phyloP scores from a whole-genome alignment of 495 filamentous ascomycete species.

The Talaromyces ruber region DNA sequence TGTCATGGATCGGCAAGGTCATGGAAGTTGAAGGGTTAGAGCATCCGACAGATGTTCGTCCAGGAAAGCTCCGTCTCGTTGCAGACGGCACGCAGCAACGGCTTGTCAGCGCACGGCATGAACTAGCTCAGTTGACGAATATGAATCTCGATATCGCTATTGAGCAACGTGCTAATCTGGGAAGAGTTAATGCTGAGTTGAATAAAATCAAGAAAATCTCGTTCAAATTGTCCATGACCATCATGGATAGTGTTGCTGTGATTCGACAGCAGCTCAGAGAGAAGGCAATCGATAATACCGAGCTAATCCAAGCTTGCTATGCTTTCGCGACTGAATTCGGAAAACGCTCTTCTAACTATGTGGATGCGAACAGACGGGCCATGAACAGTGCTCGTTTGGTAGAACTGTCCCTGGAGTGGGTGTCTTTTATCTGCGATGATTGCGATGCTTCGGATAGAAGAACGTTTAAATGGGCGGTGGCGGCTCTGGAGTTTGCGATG shows the following conservation, averaged over 20 bases:
- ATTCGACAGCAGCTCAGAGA: conserved; percentile 70
- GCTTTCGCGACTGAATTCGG: conserved; percentile 98
- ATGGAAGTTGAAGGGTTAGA: conserved; percentile 63
- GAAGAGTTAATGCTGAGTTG: conserved; percentile 81
- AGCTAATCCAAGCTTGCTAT: conserved; percentile 97
- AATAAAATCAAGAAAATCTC: conserved; percentile 94
- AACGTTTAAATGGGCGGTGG: conserved; percentile 95
- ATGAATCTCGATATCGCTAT: conserved; percentile 79
- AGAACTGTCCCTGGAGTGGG: conserved; percentile 89
- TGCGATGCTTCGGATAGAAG: conserved; percentile 90
- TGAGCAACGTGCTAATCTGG: conserved; percentile 87
- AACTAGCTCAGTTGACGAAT: conserved; percentile 68
- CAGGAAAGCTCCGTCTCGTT: conserved; percentile 79
- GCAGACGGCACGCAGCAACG: conserved; percentile 79
- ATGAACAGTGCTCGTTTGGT: conserved; percentile 97
- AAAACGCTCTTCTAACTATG: conserved; percentile 82
- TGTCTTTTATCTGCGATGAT: conserved; percentile 95
- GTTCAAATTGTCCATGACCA: conserved; percentile 95
- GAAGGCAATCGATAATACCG: conserved; percentile 77
- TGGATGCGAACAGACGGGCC: conserved; percentile 84
- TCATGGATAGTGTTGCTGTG: conserved; percentile 96
- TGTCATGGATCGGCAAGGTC: conserved; percentile 76
- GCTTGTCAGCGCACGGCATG: conserved; percentile 64
- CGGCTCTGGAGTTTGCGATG: conserved; percentile 94
- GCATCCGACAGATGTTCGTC: conserved; percentile 75